Evolutionary conservation across 805 yeast species (phyloP).

Genomic region (Saturnispora quitensis): DNA sequence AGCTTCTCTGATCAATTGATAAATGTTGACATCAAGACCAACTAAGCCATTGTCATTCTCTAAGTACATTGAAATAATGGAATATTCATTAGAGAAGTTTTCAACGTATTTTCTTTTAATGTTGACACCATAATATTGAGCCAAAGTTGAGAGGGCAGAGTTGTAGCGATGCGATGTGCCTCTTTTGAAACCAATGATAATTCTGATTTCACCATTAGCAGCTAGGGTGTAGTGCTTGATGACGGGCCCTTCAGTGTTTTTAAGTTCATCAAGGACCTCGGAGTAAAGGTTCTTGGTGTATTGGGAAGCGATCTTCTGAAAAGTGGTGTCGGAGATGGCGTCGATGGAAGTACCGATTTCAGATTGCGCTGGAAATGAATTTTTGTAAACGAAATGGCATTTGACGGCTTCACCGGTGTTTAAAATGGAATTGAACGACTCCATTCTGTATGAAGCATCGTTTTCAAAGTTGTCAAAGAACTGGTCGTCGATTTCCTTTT

Average conservation of each 20-base stretch:
- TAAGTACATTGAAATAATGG: slow-evolving; percentile 81
- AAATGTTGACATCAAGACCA: slow-evolving; percentile 53
- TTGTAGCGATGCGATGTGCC: slow-evolving; percentile 79
- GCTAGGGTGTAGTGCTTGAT: slow-evolving; percentile 79
- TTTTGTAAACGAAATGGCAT: slow-evolving; percentile 79
- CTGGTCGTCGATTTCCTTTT: slow-evolving; percentile 69
- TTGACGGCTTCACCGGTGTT: slow-evolving; percentile 37
- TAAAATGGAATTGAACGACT: slow-evolving; percentile 66
- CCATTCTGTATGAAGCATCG: slow-evolving; percentile 52
- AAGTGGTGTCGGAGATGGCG: slow-evolving; percentile 68
- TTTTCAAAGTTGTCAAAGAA: slow-evolving; percentile 47
- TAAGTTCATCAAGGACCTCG: slow-evolving; percentile 59
- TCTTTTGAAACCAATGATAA: slow-evolving; percentile 81
- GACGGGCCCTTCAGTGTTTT: slow-evolving; percentile 79
- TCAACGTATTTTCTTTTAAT: slow-evolving; percentile 89
- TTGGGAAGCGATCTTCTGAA: slow-evolving; percentile 64
- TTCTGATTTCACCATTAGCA: slow-evolving; percentile 73
- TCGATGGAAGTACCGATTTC: slow-evolving; percentile 32
- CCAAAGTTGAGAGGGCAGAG: slow-evolving; percentile 77
- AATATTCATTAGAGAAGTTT: slow-evolving; percentile 82
- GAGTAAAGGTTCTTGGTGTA: slow-evolving; percentile 76
- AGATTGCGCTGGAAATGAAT: slow-evolving; percentile 35
- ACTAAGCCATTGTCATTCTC: slow-evolving; percentile 45
- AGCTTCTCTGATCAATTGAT: slow-evolving; percentile 90
- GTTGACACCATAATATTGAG: slow-evolving; percentile 77